Base-by-base conservation (phyloP, 176 grass and related monocot genomes). In the Oryza australiensis region DNA sequence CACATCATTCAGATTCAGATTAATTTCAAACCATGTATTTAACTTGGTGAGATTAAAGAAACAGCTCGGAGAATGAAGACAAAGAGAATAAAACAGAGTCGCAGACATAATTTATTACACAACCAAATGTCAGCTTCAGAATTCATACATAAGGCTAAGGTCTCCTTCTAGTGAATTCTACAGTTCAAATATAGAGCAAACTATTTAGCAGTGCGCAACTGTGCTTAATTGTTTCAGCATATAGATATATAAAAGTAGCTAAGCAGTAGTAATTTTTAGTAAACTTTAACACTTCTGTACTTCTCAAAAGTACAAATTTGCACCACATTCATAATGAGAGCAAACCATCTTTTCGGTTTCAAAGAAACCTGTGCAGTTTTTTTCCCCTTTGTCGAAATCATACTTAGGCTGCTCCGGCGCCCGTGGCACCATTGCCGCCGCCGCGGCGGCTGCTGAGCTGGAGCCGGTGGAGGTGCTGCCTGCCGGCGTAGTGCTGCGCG, bases 401-500 rank as follows among this genome's bases (percentile, higher is more conserved):
- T 7, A 49, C 5, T 49, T 16, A 88, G 75, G 86, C 23, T 60
- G 68, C n/a, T 62, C 4, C 48, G 62, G 24, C 38, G 38, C 27
- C 53, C 11, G 80, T 16, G 55, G 55, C 40, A 3, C 38, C 80
- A 37, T 43, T 74, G 59, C 27, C 70, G 30, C 80, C 38, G 40
- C 46, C 46, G 15, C 46, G 0, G 49, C 49, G 5, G 1, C 49
- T 16, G 49, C 16, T 2, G 49, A 16, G 9, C 3, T 0, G 7
- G 29, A 85, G 24, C 30, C 53, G 87, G 22, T 16, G 53, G 24
- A 55, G 77, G 29, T 85, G 77, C 6, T 72, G 72, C 87, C 72
- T 89, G 18, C 87, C 82, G 53, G 72, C 26, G 65, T 28, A 34
- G 87, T 85, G 82, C 87, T 89, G 65, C 87, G 20, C 0, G 55